phyloP scores from a whole-genome alignment of 805 yeast genomes.

The Monosporozyma aquatica region DNA sequence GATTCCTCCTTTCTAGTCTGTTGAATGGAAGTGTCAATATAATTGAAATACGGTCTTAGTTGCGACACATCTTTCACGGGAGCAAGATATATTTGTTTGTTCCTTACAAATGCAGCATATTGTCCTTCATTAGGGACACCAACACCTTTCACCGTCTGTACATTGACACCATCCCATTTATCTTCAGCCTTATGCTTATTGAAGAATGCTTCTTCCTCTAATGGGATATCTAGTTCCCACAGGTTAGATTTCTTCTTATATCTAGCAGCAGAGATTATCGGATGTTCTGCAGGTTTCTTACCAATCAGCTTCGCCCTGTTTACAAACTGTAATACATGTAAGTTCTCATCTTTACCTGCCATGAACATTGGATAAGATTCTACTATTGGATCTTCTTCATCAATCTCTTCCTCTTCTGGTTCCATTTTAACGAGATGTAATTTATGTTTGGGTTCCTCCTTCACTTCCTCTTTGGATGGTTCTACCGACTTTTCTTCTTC shows the following conservation, averaged over 20 bases:
- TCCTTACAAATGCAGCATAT: slow-evolving; percentile 36
- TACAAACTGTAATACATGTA: slow-evolving; percentile 51
- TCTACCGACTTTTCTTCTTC: neutral
- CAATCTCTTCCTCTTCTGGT: slow-evolving; percentile 10
- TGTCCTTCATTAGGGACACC: slow-evolving; percentile 46
- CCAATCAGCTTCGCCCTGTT: slow-evolving; percentile 24
- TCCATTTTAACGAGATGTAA: neutral
- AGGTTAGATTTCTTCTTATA: slow-evolving; percentile 54
- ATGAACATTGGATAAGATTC: slow-evolving; percentile 51
- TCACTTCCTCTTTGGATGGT: neutral
- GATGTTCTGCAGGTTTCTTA: slow-evolving; percentile 25
- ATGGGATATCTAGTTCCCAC: slow-evolving; percentile 69
- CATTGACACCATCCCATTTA: slow-evolving; percentile 52
- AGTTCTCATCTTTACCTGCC: slow-evolving; percentile 24
- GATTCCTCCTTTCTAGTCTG: slow-evolving; percentile 36
- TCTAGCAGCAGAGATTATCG: slow-evolving; percentile 37
- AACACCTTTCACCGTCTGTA: slow-evolving; percentile 66
- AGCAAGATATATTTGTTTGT: slow-evolving; percentile 49
- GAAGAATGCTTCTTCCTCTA: slow-evolving; percentile 58
- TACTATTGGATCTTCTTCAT: slow-evolving; percentile 52
- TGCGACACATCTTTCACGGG: slow-evolving; percentile 66
- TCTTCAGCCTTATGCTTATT: slow-evolving; percentile 50
- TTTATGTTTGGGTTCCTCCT: neutral
- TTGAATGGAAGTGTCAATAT: slow-evolving; percentile 55
- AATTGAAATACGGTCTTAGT: slow-evolving; percentile 70